Base-by-base conservation (phyloP, 2,329 filamentous ascomycete genomes). In the Lachnellula cervina region DNA sequence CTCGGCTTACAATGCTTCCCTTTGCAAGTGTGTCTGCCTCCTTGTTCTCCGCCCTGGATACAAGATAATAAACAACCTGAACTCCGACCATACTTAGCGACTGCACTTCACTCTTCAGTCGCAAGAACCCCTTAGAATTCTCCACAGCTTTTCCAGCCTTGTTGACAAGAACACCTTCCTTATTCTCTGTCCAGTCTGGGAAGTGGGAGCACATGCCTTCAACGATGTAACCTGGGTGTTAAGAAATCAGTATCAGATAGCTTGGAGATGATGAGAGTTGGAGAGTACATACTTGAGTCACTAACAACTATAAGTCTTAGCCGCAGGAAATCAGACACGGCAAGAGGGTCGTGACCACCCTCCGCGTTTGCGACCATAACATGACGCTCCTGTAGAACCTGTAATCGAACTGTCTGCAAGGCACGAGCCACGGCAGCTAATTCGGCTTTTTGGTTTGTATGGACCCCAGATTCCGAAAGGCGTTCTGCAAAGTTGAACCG, bases 61-160 rank as follows among this genome's bases (percentile, higher is more conserved):
- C 51, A 7, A 54, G 55, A 32, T 57, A 57, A 45, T 57, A 54
- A 44, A 21, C 51, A 34, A 57, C 55, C 48, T 57, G 51, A 23
- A 54, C 48, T 32, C 55, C 51, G 32, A 51, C 47, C 51, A 48
- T 54, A 19, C 51, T 54, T 6, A 57, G 51, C 42, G 32, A 21
- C 23, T 51, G 37, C 8, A 57, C 55, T 35, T 46, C 55, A n/a
- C 11, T 23, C 40, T 54, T 32, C 47, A 57, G 17, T 14, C 55
- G 55, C 42, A 56, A 53, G 45, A 56, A 56, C 32, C 23, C 49
- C 45, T 56, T n/a, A 16, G 50, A 54, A 19, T 57, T 57, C 34
- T 43, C 51, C 16, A 32, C 28, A 4, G 28, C 28, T 32, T 32
- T 32, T 11, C 28, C 28, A 32, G 28, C 9, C 28, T 32, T 32